phyloP scores from a whole-genome alignment of 108 stramenopile genomes.

The Bacterosira constricta region DNA sequence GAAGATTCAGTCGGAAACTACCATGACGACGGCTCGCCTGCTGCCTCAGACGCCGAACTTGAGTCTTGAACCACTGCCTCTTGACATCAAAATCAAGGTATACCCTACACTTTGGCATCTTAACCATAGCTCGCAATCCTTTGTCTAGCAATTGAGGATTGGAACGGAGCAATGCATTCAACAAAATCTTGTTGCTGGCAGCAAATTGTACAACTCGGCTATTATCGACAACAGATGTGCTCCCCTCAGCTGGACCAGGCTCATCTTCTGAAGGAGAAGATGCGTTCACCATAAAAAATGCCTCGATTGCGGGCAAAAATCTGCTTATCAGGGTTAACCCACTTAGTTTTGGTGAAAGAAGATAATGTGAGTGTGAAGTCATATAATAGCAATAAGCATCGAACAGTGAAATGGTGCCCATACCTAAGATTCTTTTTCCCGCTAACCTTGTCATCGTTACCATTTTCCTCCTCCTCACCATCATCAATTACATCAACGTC shows the following conservation, averaged over 20 bases:
- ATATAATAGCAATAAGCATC: not conserved
- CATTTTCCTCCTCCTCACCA: slow-evolving; percentile 38
- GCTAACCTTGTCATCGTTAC: slow-evolving; percentile 37
- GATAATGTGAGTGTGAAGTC: not conserved
- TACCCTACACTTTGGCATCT: slow-evolving; percentile 79
- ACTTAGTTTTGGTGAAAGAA: not conserved
- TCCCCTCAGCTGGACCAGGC: slow-evolving; percentile 15
- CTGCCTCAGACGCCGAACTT: slow-evolving; percentile 82
- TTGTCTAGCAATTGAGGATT: slow-evolving; percentile 89
- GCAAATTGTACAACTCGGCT: slow-evolving; percentile 84
- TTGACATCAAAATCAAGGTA: slow-evolving; percentile 97
- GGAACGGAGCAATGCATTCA: slow-evolving; percentile 81
- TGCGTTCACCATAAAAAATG: slow-evolving; percentile 93
- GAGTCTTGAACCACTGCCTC: slow-evolving; percentile 85
- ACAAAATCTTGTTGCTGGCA: slow-evolving; percentile 79
- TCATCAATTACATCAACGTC: slow-evolving; percentile 60
- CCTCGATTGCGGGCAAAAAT: slow-evolving; percentile 94
- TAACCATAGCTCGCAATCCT: slow-evolving; percentile 83
- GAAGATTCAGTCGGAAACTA: slow-evolving; percentile 86
- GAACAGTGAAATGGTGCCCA: not conserved
- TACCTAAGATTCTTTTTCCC: slow-evolving; percentile 70
- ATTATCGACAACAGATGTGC: slow-evolving; percentile 20
- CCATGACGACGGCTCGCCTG: slow-evolving; percentile 89
- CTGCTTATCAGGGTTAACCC: slow-evolving; percentile 86
- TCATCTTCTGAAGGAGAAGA: slow-evolving; percentile 42